Conservation (phyloP, 805 yeast species). For the Kluyveromyces siamensis region DNA sequence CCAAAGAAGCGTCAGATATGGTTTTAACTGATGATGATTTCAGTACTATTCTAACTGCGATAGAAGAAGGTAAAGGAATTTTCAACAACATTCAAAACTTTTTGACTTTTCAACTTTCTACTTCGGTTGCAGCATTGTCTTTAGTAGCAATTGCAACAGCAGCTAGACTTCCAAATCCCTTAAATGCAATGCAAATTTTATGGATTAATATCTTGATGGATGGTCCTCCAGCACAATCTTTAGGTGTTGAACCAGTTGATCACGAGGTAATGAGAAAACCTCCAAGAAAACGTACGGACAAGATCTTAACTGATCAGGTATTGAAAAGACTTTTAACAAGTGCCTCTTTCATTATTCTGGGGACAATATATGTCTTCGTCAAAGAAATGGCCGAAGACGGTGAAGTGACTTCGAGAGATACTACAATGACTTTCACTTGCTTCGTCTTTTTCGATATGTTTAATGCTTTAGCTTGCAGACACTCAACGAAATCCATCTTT, state of each 20-base stretch:
- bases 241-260: slow-evolving; percentile 97
- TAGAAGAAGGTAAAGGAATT: slow-evolving; percentile 96
- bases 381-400: slow-evolving; percentile 76
- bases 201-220: slow-evolving; percentile 98
- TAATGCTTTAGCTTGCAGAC: slow-evolving; percentile 91
- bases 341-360: slow-evolving; percentile 67
- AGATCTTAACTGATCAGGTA: slow-evolving; percentile 64
- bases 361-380: slow-evolving; percentile 81
- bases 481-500: slow-evolving; percentile 72
- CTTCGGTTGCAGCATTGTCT: slow-evolving; percentile 90
- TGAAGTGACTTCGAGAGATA: slow-evolving; percentile 83
- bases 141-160: slow-evolving; percentile 81
- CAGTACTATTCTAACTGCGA: slow-evolving; percentile 85
- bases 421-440: slow-evolving; percentile 98
- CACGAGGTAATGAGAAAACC: slow-evolving; percentile 92
- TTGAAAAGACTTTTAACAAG: slow-evolving; percentile 67
- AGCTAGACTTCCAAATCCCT: slow-evolving; percentile 83
- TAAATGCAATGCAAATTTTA: slow-evolving; percentile 95
- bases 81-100: slow-evolving; percentile 93
- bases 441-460: slow-evolving; percentile 95
- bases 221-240: slow-evolving; percentile 97
- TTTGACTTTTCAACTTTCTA: slow-evolving; percentile 89
- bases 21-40: slow-evolving; percentile 95
- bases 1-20: slow-evolving; percentile 98
- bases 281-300: slow-evolving; percentile 85